Base-by-base conservation (phyloP, 441 rosid genomes). In the Gossypium davidsonii region DNA sequence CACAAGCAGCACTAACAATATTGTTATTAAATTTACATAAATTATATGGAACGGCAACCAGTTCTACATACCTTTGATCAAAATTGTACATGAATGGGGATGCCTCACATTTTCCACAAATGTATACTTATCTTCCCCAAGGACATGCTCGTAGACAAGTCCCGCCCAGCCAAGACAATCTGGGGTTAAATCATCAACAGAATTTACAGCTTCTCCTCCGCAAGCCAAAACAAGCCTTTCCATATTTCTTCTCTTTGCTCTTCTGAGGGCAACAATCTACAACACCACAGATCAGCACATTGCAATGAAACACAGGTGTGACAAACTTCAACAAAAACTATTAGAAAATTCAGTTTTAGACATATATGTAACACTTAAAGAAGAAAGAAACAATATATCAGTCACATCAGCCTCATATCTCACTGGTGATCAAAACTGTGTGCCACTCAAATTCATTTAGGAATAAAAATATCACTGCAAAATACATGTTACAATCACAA, bases 201-300 rank as follows among this genome's bases (percentile, higher is more conserved):
- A 93, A 68, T 91, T 91, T 77, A 95, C 90, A 81, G 95, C 97
- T 81, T 92, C 98, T 76, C 99, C 98, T 71, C 98, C 99, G 80
- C 98, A 92, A 58, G 98, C 94, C 84, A 95, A 86, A 65, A 91
- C 91, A 81, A 95, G 76, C 59, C 98, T 89, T 84, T 95, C 99
- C 97, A 95, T 92, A 81, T 95, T 92, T 87, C 98, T 95, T 77
- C 90, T 85, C 88, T 95, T 95, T 3, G 99, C 98, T 86, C 98
- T 90, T 81, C 99, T 76, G 39, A 95, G 97, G 70, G 99, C 96
- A 84, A 95, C 76, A 70, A 95, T 95, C 99, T 95, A 74, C 72
- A 78, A 66, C 72, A 73, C 28, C 71, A 67, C 34, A 14, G 34
- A 68, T 31, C 48, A 52, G 15, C 26, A 51, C 10, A 28, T 68